Evolutionary conservation across 495 filamentous ascomycete genomes (phyloP), one percentile per base, ranked within the genome.

Genomic region (Evansstolkia leycettana): DNA sequence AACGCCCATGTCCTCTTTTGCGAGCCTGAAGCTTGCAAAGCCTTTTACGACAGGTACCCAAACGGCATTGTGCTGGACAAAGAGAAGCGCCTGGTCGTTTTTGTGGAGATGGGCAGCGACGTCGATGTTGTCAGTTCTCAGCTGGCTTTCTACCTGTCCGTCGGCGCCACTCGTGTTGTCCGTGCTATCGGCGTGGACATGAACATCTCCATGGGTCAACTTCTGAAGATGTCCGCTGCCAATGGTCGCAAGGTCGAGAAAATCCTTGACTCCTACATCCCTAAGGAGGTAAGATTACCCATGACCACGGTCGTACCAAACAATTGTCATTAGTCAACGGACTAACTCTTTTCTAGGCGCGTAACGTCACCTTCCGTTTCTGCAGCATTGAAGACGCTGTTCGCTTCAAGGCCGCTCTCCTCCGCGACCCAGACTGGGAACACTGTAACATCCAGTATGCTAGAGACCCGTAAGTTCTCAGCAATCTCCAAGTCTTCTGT

Each of bases 391-490:
- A 51, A 1, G 51, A 67, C 29, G 65, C 62, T 1, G 52, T 63
- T 6, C 43, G 46, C 5, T 69, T 69, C 49, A 54, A 52, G 23
- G 40, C 43, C 8, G 34, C 38, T 2, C 40, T 67, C 6, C 25
- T 42, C 18, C 50, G 66, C 26, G 45, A 57, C 16, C 49, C 57
- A 13, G 60, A 60, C 2, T 69, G 57, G 54, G 58, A 67, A 45
- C 48, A 54, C n/a, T 58, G 53, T 52, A 56, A 55, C 31, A 48
- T 66, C 28, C 37, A 43, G 19, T 66, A 54, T 32, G 54, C 50
- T 5, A 18, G 42, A 31, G 69, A 73, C 36, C 68, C 69, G 52
- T 70, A 40, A 48, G 62, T 58, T 4, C n/a, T n/a, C n/a, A n/a
- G n/a, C n/a, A n/a, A n/a, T 14, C 15, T 7, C 15, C 15, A 32